Evolutionary conservation across 306 rosid species (phyloP).

Genomic region (Gleditsia sinensis): DNA sequence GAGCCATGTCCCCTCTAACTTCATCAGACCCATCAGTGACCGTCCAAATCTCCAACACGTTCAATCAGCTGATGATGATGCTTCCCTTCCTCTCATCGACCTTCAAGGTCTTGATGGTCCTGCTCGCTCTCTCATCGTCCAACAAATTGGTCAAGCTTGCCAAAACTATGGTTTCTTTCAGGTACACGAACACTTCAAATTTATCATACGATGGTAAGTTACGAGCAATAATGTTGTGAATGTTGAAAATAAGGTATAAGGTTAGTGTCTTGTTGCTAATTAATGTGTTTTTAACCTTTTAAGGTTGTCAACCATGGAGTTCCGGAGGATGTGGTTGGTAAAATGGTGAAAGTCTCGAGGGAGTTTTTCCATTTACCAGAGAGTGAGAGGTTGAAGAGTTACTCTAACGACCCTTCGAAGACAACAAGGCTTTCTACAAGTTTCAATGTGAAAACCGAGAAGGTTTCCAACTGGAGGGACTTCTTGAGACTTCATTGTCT

Average conservation of each 20-base stretch:
- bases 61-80: background rate
- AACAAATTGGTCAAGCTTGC: conserved; percentile 53
- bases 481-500: conserved; percentile 78
- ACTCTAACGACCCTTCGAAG: conserved; percentile 73
- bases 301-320: conserved; percentile 74
- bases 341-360: conserved; percentile 47
- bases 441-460: too few species aligned
- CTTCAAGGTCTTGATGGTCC: conserved; percentile 23
- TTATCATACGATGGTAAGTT: too few species aligned
- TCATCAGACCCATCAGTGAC: too few species aligned
- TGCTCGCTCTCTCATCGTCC: conserved; percentile 24
- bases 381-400: conserved; percentile 72
- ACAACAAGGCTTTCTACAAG: conserved; percentile 77
- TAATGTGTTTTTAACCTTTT: too few species aligned
- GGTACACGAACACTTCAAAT: too few species aligned
- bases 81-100: conserved; percentile 30
- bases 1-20: too few species aligned
- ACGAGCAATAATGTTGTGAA: too few species aligned
- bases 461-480: conserved; percentile 89
- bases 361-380: conserved; percentile 64
- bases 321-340: conserved; percentile 39
- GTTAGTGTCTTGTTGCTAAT: too few species aligned
- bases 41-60: conserved; percentile 31
- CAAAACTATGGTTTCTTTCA: conserved; percentile 58
- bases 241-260: too few species aligned